Evolutionary conservation across 768 basidiomycete species (phyloP), one percentile per base, ranked within the genome.

Genomic region (Lactifluus piperatus): DNA sequence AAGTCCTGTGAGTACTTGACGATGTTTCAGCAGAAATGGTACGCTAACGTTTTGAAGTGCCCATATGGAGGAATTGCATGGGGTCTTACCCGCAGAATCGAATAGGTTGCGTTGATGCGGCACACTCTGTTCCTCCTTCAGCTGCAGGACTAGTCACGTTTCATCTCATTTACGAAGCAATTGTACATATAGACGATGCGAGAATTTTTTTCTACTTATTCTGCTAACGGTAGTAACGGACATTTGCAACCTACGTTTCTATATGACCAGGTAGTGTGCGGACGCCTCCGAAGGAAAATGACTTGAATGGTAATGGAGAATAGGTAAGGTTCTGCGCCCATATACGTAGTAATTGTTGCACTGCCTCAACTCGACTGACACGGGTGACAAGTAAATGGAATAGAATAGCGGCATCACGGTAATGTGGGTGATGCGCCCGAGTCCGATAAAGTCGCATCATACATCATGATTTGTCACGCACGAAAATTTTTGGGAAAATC

Each of bases 1-100:
- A 81, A 64, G 69, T 72, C 16, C 66, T 79, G 83, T 86, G 66
- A 67, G 81, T 74, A 22, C 27, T 6, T 27, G 18, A 47, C n/a
- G 44, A n/a, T 36, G 13, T 14, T 34, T 4, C 3, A 14, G 22
- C 27, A 20, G 2, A 22, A 24, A 47, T 14, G 24, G n/a, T 4
- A 9, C 4, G 29, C 32, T 56, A 14, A 61, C 7, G 4, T 16
- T 4, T 6, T 47, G 43, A 51, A 56, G 60, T 18, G 43, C 60
- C 3, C 48, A 47, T 7, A 26, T 61, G 44, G 60, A 61, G 14
- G 60, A 61, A 32, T 20, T 61, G 14, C 44, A 61, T 34, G 22
- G 32, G 29, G 58, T 54, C 24, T 53, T 60, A 18, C 60, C 48
- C n/a, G 18, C 29, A 14, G 43, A 46, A 45, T 51, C 43, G 26